These are phyloP conservation scores for Globisporangium uncinulatum DNA, from an alignment of 352 stramenopile genomes.

Conservation along the genomic window DNA sequence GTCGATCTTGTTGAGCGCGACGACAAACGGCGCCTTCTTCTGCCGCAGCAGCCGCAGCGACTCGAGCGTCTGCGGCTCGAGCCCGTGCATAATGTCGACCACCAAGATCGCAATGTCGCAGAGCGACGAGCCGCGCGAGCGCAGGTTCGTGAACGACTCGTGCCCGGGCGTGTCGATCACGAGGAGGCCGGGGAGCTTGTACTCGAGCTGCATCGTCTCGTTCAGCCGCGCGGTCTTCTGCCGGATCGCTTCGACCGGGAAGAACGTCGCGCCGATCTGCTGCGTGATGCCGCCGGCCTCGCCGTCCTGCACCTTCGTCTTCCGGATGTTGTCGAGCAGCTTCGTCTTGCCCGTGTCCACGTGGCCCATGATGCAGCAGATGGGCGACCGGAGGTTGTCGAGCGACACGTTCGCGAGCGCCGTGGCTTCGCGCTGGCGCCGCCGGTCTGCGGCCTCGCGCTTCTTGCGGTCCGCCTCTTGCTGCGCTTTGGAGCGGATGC, in stretches of 20 bases:
- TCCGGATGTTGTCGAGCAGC: conserved; percentile 99
- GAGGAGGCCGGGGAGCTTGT: conserved; percentile 89
- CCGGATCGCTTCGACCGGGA: conserved; percentile 90
- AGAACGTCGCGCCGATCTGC: conserved; percentile 96
- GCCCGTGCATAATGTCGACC: conserved; percentile 99
- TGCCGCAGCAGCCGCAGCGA: conserved; percentile 96
- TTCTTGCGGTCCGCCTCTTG: conserved; percentile 83
- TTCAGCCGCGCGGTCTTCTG: conserved; percentile 80
- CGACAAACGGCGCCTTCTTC: conserved; percentile 96
- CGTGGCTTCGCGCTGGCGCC: conserved; percentile 59
- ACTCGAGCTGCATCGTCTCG: conserved; percentile 80
- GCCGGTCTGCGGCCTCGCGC: conserved; percentile 64
- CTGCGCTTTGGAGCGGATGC: conserved; percentile 79
- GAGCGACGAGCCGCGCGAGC: conserved; percentile 94
- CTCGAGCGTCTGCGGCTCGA: conserved; percentile 99
- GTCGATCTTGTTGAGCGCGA: conserved; percentile 99
- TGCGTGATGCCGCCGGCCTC: conserved; percentile 97
- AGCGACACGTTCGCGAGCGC: conserved; percentile 83
- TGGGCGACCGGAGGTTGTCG: conserved; percentile 97
- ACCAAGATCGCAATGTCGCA: conserved; percentile 99
- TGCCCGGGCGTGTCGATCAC: conserved; percentile 99
- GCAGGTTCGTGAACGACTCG: conserved; percentile 99
- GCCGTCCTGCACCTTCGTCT: conserved; percentile 96
- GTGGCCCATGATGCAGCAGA: conserved; percentile 99
- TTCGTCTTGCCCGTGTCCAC: conserved; percentile 99